Evolutionary conservation across 2,329 filamentous ascomycete genomes (phyloP), one percentile per base, ranked within the genome.

Genomic region (Ophiostoma tasmaniense): DNA sequence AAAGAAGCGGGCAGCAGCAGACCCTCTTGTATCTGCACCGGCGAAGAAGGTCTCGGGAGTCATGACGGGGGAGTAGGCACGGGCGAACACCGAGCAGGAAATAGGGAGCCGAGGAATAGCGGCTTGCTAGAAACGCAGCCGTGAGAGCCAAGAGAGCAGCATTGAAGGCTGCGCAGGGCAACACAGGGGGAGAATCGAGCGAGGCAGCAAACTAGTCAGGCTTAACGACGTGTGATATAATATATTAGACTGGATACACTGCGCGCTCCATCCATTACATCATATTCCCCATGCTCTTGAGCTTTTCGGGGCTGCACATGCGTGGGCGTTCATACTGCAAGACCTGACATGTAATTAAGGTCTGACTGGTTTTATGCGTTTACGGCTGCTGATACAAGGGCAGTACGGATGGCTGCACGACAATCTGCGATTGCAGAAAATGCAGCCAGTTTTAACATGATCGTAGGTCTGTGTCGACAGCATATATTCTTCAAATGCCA

Each of bases 401-500:
- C 52, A 30, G 11, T 35, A 62, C 28, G 14, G 22, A 61, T 30
- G 61, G 25, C 61, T 37, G 30, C 33, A n/a, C 30, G 2, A 10
- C 50, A 25, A 61, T 33, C 17, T 5, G 25, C 25, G 30, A 25
- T 11, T 55, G 50, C 50, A 30, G 25, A 8, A 30, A 13, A 17
- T 25, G 50, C 50, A 30, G 25, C 22, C 30, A 14, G 13, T 5
- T 61, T 11, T 13, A 8, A 14, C 20, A 10, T 64, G 5, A n/a
- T 62, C 33, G 35, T 25, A 6, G 4, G 33, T 39, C 42, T 79
- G 77, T 79, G 75, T 78, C 77, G 76, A 78, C 69, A 71, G 62
- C 68, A 42, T 75, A 73, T 74, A 77, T 78, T 78, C 77, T 78
- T 55, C 76, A 73, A 74, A 71, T 75, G 76, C 74, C 76, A 77